Evolutionary conservation across 768 basidiomycete species (phyloP), one percentile per base, ranked within the genome.

Genomic region (Tylopilus sp.): DNA sequence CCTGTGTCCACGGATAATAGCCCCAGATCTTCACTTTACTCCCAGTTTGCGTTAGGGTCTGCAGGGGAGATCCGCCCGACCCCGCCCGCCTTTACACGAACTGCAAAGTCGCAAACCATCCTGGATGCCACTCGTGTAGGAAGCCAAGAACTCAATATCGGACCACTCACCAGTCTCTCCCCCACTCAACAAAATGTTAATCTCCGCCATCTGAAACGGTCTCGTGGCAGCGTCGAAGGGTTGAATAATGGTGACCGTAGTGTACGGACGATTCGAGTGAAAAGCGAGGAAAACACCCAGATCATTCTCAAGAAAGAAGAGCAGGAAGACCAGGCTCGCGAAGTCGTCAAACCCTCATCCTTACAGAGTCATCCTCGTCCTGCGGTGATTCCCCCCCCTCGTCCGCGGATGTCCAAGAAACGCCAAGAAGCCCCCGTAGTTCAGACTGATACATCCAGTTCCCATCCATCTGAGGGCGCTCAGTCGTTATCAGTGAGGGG

Each of bases 181-280:
- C 66, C 66, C 4, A 49, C 64, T 25, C 62, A 69, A 23, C 60
- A 42, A 38, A 66, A 54, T 3, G 64, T 62, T 1, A 68, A 68
- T 46, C 64, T 68, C 28, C 68, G 67, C 36, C 67, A 68, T 50
- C 47, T 68, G 44, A 70, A 63, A 28, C 57, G 52, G 18, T 53
- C 52, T 40, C 67, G 64, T 17, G 44, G 57, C 20, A 64, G 57
- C 22, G 38, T 55, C n/a, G 66, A 68, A 43, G 63, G 62, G 46
- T 68, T 51, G 20, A 57, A 61, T 20, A 44, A 56, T 30, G 67
- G 64, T 15, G 64, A 68, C 35, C 62, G 68, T 36, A 70, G 64
- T 41, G 67, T 53, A 20, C 62, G 59, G 13, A 55, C 13, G 36
- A 20, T 25, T 12, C 52, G n/a, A 10, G 55, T 51, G 35, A 70